phyloP scores from a whole-genome alignment of 192 early-diverging fungal species.

The Backusella sp. region DNA sequence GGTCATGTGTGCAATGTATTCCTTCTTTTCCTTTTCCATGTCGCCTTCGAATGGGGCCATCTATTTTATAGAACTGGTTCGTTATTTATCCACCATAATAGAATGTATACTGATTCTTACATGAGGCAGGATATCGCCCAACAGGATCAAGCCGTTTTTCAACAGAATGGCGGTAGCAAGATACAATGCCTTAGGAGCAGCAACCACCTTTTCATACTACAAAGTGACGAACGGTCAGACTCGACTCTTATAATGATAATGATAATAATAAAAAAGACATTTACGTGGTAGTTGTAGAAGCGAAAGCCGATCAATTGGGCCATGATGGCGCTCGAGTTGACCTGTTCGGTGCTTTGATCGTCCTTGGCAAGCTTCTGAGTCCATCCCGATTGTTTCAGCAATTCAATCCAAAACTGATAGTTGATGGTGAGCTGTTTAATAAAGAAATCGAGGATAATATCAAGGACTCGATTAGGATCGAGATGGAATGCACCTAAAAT shows the following conservation, averaged over 20 bases:
- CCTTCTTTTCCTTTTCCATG: conserved; percentile 43
- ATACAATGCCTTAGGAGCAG: conserved; percentile 47
- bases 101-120: too few relatives aligned
- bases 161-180: conserved; percentile 58
- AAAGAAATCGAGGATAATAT: conserved; percentile 75
- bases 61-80: conserved; percentile 5
- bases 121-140: conserved; percentile 70
- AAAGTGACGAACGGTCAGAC: not conserved
- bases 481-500: conserved; percentile 68
- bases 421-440: conserved; percentile 63
- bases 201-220: conserved; percentile 10
- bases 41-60: conserved; percentile 53
- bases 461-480: conserved; percentile 83
- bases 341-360: not conserved
- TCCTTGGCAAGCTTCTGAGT: conserved; percentile 6
- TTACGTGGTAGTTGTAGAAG: conserved; percentile 59
- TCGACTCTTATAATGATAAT: not conserved
- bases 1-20: conserved; percentile 45
- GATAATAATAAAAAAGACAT: not conserved
- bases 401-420: conserved; percentile 67
- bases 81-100: too few relatives aligned
- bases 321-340: conserved; percentile 20
- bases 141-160: conserved; percentile 41
- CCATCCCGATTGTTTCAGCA: conserved; percentile 59
- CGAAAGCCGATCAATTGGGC: conserved; percentile 80